These are phyloP conservation scores for Lepidium sativum DNA, from an alignment of 345 rosid species.

Conservation along the genomic window DNA sequence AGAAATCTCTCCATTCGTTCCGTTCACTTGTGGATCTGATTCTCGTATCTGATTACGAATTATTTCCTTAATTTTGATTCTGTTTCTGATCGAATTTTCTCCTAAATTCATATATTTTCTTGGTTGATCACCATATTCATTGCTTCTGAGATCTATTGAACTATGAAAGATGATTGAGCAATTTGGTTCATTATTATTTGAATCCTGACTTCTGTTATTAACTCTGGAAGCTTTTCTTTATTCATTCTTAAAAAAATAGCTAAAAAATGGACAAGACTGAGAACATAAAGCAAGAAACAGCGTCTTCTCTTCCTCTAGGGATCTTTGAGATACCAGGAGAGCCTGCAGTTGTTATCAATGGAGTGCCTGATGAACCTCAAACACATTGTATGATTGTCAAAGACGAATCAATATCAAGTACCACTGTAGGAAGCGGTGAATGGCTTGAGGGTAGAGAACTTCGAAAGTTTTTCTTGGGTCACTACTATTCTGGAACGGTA, in stretches of 20 bases:
- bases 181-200: background rate
- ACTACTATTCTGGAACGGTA: constrained; percentile 48
- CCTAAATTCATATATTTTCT: background rate
- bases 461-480: constrained; percentile 43
- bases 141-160: background rate
- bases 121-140: background rate
- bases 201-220: background rate
- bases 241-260: constrained; percentile 3
- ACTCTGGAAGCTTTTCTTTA: background rate
- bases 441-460: constrained; percentile 88
- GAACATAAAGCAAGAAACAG: constrained; percentile 27
- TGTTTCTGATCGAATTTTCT: background rate
- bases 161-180: background rate
- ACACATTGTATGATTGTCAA: constrained; percentile 3
- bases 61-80: background rate
- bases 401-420: constrained; percentile 23
- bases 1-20: background rate
- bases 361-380: constrained; percentile 45
- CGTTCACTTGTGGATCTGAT: background rate
- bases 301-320: constrained; percentile 22
- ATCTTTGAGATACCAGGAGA: constrained; percentile 59
- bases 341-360: constrained; percentile 73
- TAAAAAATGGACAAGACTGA: constrained; percentile 27
- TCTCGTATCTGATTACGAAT: background rate
- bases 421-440: constrained; percentile 43